Evolutionary conservation across 2,329 filamentous ascomycete species (phyloP), one percentile per base, ranked within the genome.

Genomic region (Lecanicillium sp.): DNA sequence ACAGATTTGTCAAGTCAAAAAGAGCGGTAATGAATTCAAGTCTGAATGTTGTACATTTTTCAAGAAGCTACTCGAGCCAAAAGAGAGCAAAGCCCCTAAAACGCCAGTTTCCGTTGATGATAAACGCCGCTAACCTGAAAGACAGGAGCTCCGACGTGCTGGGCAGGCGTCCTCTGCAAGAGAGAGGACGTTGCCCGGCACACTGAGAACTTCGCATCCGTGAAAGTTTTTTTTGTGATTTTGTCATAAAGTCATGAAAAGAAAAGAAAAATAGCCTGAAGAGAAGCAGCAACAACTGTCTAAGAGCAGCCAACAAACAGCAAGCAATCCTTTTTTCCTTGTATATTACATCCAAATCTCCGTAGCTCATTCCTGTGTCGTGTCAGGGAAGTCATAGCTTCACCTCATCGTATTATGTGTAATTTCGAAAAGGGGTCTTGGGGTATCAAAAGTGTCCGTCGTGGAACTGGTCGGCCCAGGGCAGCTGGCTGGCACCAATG

Each of bases 381-480:
- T n/a, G n/a, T n/a, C n/a, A n/a, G n/a, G n/a, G n/a, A n/a, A n/a
- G 35, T 21, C 44, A 48, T 48, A 27, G 36, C 44, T 35, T 46
- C 44, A 46, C 35, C 44, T 46, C 44, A 33, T 32, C 19, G 35
- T 35, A 39, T 46, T 32, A 46, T 46, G 12, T 46, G 35, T 39
- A 39, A 46, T 38, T 19, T n/a, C n/a, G n/a, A 24, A 46, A 30
- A 15, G 24, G 24, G 10, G 14, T 8, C 9, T 33, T 38, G 23
- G 53, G 58, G 59, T 59, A 64, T 65, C 56, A 65, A 60, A 63
- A 64, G 37, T 57, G 53, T 21, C 54, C 49, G 39, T 65, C 61
- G 32, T 62, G 56, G 49, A 64, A 58, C 48, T 55, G 53, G 15
- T 65, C 59, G 41, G 53, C 48, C 64, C 65, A 67, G 46, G 64